A percentile compares a stretch with the other conserved stretches of the same genome.
Conservation (phyloP, 2,329 filamentous ascomycete genomes). For the Alternaria conjuncta region DNA sequence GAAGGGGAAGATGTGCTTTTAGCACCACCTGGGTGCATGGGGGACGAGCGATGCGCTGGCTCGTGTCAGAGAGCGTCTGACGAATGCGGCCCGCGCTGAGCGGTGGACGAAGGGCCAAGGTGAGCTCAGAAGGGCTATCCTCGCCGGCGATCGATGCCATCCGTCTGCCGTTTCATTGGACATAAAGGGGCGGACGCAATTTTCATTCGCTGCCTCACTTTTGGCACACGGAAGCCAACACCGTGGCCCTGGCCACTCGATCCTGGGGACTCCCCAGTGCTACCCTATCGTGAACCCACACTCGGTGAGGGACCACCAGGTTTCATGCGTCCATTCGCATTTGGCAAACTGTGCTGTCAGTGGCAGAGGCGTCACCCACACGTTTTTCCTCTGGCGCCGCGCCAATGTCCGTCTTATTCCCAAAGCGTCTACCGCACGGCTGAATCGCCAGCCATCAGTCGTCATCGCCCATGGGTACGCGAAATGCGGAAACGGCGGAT, state of each 20-base stretch:
- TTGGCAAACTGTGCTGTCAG: slow-evolving; percentile 28
- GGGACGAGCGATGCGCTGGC: slow-evolving; percentile 41
- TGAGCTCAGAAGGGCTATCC: slow-evolving; percentile 37
- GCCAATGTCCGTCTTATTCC: slow-evolving; percentile 20
- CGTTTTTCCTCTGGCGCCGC: slow-evolving; percentile 20
- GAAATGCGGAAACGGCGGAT: slow-evolving; percentile 16
- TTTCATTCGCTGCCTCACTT: slow-evolving; percentile 41
- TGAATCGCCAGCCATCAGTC: slow-evolving; percentile 19
- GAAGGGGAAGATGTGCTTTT: slow-evolving; percentile 39
- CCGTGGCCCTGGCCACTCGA: slow-evolving; percentile 18
- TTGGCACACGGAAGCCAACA: slow-evolving; percentile 6
- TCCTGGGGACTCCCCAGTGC: slow-evolving; percentile 23
- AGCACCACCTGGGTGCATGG: slow-evolving; percentile 19
- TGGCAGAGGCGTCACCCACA: slow-evolving; percentile 26
- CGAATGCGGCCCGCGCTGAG: slow-evolving; percentile 30
- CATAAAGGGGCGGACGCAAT: not conserved
- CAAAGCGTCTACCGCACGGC: slow-evolving; percentile 23
- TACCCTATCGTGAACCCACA: slow-evolving; percentile 28
- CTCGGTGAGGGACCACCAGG: slow-evolving; percentile 21
- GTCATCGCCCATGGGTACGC: slow-evolving; percentile 20
- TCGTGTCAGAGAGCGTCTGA: slow-evolving; percentile 39
- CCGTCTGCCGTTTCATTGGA: slow-evolving; percentile 27
- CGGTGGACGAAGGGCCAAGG: slow-evolving; percentile 29
- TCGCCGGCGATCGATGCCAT: slow-evolving; percentile 28
- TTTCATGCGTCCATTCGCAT: slow-evolving; percentile 31